Evolutionary conservation across 164 flowering plant species (phyloP), one percentile per base, ranked within the genome.

Genomic region (Vitis rotundifolia): DNA sequence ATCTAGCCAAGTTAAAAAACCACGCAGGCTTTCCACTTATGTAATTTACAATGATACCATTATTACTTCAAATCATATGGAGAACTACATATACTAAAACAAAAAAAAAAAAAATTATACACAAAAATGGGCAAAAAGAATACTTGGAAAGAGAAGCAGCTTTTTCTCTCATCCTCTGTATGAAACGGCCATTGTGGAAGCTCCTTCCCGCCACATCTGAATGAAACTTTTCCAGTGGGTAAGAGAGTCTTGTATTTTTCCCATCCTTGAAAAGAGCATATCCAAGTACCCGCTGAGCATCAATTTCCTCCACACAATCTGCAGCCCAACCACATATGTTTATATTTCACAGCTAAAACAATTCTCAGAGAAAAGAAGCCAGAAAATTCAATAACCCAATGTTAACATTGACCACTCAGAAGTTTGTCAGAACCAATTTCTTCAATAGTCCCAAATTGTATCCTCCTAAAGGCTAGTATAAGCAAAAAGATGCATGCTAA

Each of bases 231-330:
- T 82, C 86, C 75, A 82, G 49, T 48, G 88, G 88, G 70, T 84
- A 84, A 11, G 86, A 61, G 19, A 84, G 56, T 51, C n/a, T 74
- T 15, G 84, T 65, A 31, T 53, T 74, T 55, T 75, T 78, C 49
- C 84, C 84, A 73, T 84, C 81, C 70, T 79, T 84, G 75, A 80
- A 80, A 44, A 84, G 71, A 31, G 80, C 86, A 67, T 83, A 83
- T 14, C 86, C 86, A 55, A 73, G 49, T 11, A 83, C 80, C 67
- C 73, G 64, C 69, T 84, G 88, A 18, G 86, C 82, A 75, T 84
- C 88, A 67, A 84, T 84, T 52, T 75, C 68, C 61, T 77, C 79
- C 56, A 82, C 80, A 66, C 88, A 84, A 70, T 84, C 88, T 84
- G 82, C 63, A 76, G 9, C 37, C 61, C 62, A 49, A 60, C 12